Base-by-base conservation (phyloP, 2,329 filamentous ascomycete species). In the Fusarium fujikuroi region DNA sequence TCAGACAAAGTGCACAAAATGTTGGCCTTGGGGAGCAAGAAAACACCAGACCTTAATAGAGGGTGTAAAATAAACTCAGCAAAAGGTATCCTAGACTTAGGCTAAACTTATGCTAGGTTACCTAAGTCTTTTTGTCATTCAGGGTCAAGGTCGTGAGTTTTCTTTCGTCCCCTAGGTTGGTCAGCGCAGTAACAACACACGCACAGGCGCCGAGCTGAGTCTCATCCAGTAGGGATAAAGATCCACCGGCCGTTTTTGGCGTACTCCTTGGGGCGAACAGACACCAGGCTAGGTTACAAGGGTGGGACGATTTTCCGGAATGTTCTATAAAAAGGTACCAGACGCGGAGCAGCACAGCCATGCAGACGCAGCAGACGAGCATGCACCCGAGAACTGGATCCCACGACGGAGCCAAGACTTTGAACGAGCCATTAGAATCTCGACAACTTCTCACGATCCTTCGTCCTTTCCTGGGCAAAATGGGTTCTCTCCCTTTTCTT, bases 261-360 rank as follows among this genome's bases (percentile, higher is more conserved):
- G 56, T 58, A 34, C 36, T 30, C 39, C 47, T 66, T 46, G 47
- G 46, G 60, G 40, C 49, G 40, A 64, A 50, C 50, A 66, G 56
- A 40, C 46, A 59, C 57, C 44, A 30, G 43, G 59, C 63, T 30
- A 50, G 71, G 66, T 44, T 72, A 60, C 67, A 39, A 56, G 71
- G 71, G 59, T 69, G 52, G 63, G 63, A 65, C 63, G 63, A 65
- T 74, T 74, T 73, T 72, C 71, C 71, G 71, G 67, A 74, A 74
- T 62, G 52, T 74, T 74, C 71, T 74, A 69, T 72, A 72, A 74
- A 69, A 74, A 68, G 71, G 71, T 49, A 63, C 63, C 43, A 66
- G 63, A 53, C 52, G 47, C 42, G 47, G 56, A 72, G 70, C 64
- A 72, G 44, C 44, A 66, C 34, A 50, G 50, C 44, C 49, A 67